Conservation (phyloP, 2,329 filamentous ascomycete species). For the Emericellopsis atlantica region DNA sequence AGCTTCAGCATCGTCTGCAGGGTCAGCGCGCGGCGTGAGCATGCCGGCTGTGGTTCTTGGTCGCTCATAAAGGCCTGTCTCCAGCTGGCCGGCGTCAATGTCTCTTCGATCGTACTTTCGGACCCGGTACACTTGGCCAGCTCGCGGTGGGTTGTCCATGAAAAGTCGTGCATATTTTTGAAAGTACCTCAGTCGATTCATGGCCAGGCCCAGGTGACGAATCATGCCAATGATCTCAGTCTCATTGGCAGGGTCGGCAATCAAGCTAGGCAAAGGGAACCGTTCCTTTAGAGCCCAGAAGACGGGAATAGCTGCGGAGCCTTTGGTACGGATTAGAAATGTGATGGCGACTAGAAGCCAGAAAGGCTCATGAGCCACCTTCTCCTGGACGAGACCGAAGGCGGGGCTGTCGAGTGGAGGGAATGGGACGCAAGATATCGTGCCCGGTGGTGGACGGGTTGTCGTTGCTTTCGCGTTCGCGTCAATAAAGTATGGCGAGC, state of each 20-base stretch:
- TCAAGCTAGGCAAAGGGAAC: slow-evolving; percentile 53
- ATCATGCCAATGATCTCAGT: slow-evolving; percentile 49
- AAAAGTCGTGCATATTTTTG: slow-evolving; percentile 60
- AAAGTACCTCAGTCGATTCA: slow-evolving; percentile 53
- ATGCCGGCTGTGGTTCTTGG: neutral
- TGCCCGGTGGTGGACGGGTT: slow-evolving; percentile 24
- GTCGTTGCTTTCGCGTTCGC: no score
- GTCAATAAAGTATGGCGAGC: neutral
- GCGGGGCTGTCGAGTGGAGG: slow-evolving; percentile 47
- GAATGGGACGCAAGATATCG: slow-evolving; percentile 47
- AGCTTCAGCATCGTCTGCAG: slow-evolving; percentile 21
- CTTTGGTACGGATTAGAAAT: slow-evolving; percentile 73
- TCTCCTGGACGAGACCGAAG: slow-evolving; percentile 80
- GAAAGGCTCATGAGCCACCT: slow-evolving; percentile 63
- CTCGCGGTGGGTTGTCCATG: slow-evolving; percentile 47
- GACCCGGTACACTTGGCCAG: slow-evolving; percentile 40
- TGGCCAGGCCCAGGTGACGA: slow-evolving; percentile 57
- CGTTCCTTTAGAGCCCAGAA: slow-evolving; percentile 54
- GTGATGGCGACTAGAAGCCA: slow-evolving; percentile 71
- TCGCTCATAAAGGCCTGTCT: no score
- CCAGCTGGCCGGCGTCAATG: slow-evolving; percentile 4
- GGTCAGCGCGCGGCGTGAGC: neutral
- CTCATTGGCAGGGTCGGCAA: slow-evolving; percentile 40
- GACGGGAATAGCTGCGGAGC: slow-evolving; percentile 60
- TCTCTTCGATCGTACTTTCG: slow-evolving; percentile 30